Evolutionary conservation across 2,329 filamentous ascomycete species (phyloP), one percentile per base, ranked within the genome.

Genomic region (Fusarium sp.): DNA sequence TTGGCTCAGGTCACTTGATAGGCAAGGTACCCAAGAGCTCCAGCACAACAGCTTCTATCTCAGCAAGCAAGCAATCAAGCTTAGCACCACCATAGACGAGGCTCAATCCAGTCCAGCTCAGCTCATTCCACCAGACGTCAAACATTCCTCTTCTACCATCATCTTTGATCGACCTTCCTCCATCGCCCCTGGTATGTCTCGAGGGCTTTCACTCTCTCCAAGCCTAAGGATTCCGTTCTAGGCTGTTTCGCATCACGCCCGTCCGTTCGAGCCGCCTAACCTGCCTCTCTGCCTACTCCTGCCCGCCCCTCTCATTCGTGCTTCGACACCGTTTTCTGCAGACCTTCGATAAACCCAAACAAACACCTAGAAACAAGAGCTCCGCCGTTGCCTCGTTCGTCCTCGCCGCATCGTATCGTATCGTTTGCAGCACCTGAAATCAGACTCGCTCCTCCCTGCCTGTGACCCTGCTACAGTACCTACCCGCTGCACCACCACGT

Each of bases 71-170:
- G 49, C 62, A 56, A 67, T 58, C 43, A 70, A 70, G 54, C 54
- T 70, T 52, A 70, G 62, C 51, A 64, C 38, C 30, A 46, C 40
- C 47, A 27, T 25, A 63, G 40, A 58, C 44, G 45, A 65, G 62
- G 60, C 72, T 70, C 68, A 65, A 59, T 63, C 56, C 62, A 69
- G 61, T 46, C 58, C 67, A 73, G 67, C 69, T 70, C 73, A 74
- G 69, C 65, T 72, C 73, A 74, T 75, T 75, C 72, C 72, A 72
- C 70, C 62, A 67, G 54, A 72, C 70, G 47, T 73, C 66, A 62
- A 72, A 62, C 73, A 75, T 75, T 75, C 73, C 70, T 75, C 72
- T 62, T 70, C 73, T 70, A 27, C 60, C 73, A 75, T 75, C 73
- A 75, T 67, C 70, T 78, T 74, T 60, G 48, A 44, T 71, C 56